Base-by-base conservation (phyloP, 1,284 basidiomycete genomes). In the Inonotus obliquus region DNA sequence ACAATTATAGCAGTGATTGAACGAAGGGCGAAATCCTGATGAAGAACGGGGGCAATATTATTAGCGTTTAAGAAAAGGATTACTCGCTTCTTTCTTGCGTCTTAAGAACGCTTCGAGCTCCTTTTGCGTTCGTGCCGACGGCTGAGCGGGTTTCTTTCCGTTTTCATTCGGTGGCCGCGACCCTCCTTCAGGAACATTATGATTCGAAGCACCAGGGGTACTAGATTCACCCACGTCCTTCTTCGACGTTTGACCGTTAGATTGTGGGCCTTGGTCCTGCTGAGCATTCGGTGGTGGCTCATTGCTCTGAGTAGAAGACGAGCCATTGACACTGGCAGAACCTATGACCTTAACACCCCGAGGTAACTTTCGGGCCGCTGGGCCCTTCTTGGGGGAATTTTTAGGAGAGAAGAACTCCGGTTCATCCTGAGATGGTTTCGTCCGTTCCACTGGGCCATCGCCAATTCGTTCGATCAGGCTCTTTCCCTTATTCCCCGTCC, bases 31-130 rank as follows among this genome's bases (percentile, higher is more conserved):
- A 57, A 41, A 52, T 27, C 19, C 11, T 49, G 47, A 9, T 10
- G 21, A 23, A 9, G 19, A 11, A 7, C n/a, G 7, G 25, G 23
- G 29, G 29, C 9, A 52, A 17, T 32, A 14, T 35, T 9, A 39
- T 48, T 41, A 59, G 4, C 54, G 39, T 39, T 60, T 63, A 5
- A 63, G 60, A 37, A 63, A 63, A n/a, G 51, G 35, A 54, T 57
- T 60, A 27, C 48, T 60, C 21, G 57, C 39, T n/a, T 63, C n/a
- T 39, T 60, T 60, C 23, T 63, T 63, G 45, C 59, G 62, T 57
- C 32, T 63, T 27, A 29, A 25, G 11, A 41, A 60, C 21, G 54
- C 52, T 25, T 60, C 54, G 10, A 60, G 54, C n/a, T 54, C 53
- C 38, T 38, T 63, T 27, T 54, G 25, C 9, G 62, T 58, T 9